Conservation (phyloP, 148 eudicot genomes). For the Linanthus parryae region DNA sequence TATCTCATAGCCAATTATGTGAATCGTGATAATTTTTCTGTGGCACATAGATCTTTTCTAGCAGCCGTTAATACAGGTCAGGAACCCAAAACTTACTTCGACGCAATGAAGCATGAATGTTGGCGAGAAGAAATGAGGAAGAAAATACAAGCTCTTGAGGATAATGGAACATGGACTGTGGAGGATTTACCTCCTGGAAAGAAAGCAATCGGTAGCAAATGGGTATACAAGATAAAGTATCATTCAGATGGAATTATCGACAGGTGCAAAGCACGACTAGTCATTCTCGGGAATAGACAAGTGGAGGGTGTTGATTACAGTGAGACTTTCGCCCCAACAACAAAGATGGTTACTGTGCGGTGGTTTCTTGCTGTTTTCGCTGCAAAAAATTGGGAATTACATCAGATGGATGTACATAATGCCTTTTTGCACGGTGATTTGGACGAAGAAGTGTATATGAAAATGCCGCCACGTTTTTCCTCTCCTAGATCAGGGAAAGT, state of each 20-base stretch:
- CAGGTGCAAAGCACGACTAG: neutral
- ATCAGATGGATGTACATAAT: too few species aligned
- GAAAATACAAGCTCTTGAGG: neutral
- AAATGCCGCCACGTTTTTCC: neutral
- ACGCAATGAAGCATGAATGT: neutral
- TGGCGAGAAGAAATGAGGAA: slow-evolving; percentile 1
- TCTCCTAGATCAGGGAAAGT: neutral
- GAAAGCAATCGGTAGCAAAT: slow-evolving; percentile 5
- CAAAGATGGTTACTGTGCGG: neutral
- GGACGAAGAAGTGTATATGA: too few species aligned
- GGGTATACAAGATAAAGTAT: neutral
- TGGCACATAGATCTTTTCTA: neutral
- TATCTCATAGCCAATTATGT: neutral
- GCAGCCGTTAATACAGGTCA: neutral
- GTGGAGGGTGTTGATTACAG: neutral
- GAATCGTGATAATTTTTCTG: neutral
- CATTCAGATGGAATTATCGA: neutral
- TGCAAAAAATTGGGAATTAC: slow-evolving; percentile 1
- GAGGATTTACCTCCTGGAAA: neutral
- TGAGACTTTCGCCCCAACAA: neutral
- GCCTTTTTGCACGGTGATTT: too few species aligned
- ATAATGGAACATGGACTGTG: neutral
- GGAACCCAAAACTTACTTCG: neutral
- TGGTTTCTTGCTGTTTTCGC: neutral
- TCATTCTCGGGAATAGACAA: neutral